Evolutionary conservation across 345 rosid species (phyloP).

Genomic region (Acer negundo): DNA sequence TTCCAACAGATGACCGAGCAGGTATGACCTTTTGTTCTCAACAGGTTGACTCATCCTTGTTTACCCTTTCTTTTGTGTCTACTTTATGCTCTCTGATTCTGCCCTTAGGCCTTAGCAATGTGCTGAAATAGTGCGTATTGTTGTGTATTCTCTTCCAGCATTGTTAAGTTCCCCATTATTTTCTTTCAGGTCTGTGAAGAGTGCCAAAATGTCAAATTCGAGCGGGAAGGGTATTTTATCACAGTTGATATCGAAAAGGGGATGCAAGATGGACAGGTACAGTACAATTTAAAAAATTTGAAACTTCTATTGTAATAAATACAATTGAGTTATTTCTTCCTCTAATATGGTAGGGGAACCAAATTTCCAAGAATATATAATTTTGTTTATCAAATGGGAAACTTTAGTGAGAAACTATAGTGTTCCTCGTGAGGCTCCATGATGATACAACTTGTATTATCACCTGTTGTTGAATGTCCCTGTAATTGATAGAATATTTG

Average conservation of each 20-base stretch:
- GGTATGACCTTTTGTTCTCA: conserved; percentile 38
- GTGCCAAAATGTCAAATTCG: conserved; percentile 93
- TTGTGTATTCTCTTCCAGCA: background rate
- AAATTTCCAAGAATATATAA: background rate
- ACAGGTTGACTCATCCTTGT: background rate
- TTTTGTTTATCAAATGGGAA: background rate
- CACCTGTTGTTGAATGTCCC: background rate
- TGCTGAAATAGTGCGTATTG: background rate
- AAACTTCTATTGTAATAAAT: background rate
- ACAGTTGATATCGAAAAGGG: conserved; percentile 99
- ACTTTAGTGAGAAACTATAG: background rate
- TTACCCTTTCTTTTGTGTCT: background rate
- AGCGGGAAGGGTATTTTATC: conserved; percentile 78
- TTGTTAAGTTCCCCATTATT: conserved; percentile 11
- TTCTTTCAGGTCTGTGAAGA: conserved; percentile 86
- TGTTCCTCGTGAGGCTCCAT: background rate
- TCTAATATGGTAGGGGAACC: background rate
- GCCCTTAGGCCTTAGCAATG: background rate
- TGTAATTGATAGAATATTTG: background rate
- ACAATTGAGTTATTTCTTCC: background rate
- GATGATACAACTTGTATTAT: background rate
- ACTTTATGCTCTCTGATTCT: background rate
- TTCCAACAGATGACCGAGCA: conserved; percentile 99
- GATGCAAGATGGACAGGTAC: conserved; percentile 98
- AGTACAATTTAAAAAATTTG: conserved; percentile 35